Evolutionary conservation across 129 eudicot genomes (phyloP).

Genomic region (Gnaphalium uliginosum): DNA sequence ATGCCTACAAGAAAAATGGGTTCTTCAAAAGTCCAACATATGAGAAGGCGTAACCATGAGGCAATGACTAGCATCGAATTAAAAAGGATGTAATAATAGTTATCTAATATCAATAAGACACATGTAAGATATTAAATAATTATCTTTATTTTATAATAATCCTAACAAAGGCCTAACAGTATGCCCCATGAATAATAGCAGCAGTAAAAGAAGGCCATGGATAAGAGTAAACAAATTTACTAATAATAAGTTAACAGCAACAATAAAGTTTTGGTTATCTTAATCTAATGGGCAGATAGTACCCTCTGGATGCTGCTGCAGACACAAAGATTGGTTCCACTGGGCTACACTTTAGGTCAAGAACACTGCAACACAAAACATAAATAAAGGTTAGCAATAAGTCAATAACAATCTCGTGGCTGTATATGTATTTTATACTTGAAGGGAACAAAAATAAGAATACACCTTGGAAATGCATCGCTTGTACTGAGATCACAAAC

Average conservation of each 20-base stretch:
- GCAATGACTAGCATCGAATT: no score
- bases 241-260: no score
- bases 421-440: background rate
- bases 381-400: slow-evolving; percentile 20
- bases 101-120: no score
- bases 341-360: slow-evolving; percentile 96
- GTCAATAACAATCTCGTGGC: background rate
- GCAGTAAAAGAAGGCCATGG: background rate
- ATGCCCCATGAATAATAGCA: background rate
- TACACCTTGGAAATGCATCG: slow-evolving; percentile 76
- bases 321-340: slow-evolving; percentile 97
- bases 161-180: no score
- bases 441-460: slow-evolving; percentile 8
- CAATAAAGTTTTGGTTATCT: no score
- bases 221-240: background rate
- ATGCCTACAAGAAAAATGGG: slow-evolving; percentile 45
- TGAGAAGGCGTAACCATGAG: background rate
- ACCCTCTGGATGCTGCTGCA: slow-evolving; percentile 97
- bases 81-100: no score
- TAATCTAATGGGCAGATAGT: background rate
- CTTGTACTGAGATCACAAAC: slow-evolving; percentile 86
- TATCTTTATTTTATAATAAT: no score
- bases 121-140: no score
- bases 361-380: slow-evolving; percentile 56
- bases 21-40: background rate